Percentiles rank a stretch among this genome's conserved stretches.
Evolutionary conservation across 352 stramenopile genomes (phyloP).

Genomic region (Aphanomyces astaci): DNA sequence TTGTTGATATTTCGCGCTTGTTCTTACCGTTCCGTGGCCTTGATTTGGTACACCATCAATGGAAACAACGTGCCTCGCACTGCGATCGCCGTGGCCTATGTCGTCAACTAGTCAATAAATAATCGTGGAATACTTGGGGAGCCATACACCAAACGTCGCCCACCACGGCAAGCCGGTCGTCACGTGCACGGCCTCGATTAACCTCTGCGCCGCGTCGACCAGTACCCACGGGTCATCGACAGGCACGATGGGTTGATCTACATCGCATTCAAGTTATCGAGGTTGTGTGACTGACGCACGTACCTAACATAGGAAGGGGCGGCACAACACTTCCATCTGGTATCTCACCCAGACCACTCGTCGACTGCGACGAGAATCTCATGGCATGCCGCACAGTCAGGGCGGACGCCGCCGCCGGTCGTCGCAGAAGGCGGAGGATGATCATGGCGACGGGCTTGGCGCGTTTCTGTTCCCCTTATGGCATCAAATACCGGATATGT

Average conservation of each 20-base stretch:
- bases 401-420: background rate
- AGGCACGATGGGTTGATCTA: background rate
- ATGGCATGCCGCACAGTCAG: background rate
- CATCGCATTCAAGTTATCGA: background rate
- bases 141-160: conserved; percentile 47
- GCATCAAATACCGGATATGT: background rate
- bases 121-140: background rate
- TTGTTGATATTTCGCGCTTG: background rate
- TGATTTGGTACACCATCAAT: conserved; percentile 66
- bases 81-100: conserved; percentile 48
- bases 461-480: background rate
- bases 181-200: conserved; percentile 53
- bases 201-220: conserved; percentile 50
- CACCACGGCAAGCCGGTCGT: conserved; percentile 68
- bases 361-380: background rate
- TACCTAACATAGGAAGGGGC: background rate
- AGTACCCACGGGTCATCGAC: conserved; percentile 25
- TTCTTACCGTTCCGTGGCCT: conserved; percentile 46
- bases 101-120: background rate
- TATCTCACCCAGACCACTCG: background rate
- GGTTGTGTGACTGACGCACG: background rate
- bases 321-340: background rate
- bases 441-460: background rate
- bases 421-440: background rate
- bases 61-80: conserved; percentile 60